Evolutionary conservation across 2,329 filamentous ascomycete genomes (phyloP).

Genomic region (Grosmannia huntii): DNA sequence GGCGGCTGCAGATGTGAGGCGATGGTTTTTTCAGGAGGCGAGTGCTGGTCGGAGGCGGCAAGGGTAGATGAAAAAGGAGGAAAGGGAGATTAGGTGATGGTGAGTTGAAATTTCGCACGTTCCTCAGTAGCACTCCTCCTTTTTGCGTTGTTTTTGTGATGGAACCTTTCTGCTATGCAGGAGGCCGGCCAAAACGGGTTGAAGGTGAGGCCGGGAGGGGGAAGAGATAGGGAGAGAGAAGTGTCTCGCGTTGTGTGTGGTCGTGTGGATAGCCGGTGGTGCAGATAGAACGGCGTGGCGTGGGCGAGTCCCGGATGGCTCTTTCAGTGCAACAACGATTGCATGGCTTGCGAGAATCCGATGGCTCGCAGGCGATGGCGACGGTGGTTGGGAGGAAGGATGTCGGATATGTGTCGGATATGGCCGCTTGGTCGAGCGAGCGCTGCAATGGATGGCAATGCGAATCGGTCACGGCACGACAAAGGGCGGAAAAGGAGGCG

Average conservation of each 20-base stretch:
- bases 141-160: not conserved
- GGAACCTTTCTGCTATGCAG: not conserved
- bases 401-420: not conserved
- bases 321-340: not conserved
- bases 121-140: not conserved
- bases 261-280: not conserved
- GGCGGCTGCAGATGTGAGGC: not conserved
- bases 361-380: not conserved
- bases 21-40: not conserved
- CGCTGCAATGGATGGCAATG: not conserved
- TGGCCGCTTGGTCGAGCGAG: not conserved
- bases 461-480: not conserved
- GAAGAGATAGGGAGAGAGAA: not conserved
- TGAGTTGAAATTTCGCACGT: not conserved
- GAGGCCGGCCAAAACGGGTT: not conserved
- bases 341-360: not conserved
- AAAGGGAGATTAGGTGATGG: not conserved
- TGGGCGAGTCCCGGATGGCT: not conserved
- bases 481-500: not conserved
- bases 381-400: not conserved
- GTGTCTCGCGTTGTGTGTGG: not conserved
- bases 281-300: not conserved
- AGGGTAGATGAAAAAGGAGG: not conserved
- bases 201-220: not conserved
- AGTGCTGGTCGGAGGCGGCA: too few species aligned